Base-by-base conservation (phyloP, 1,284 basidiomycete genomes). In the Vanrija pseudolonga region DNA sequence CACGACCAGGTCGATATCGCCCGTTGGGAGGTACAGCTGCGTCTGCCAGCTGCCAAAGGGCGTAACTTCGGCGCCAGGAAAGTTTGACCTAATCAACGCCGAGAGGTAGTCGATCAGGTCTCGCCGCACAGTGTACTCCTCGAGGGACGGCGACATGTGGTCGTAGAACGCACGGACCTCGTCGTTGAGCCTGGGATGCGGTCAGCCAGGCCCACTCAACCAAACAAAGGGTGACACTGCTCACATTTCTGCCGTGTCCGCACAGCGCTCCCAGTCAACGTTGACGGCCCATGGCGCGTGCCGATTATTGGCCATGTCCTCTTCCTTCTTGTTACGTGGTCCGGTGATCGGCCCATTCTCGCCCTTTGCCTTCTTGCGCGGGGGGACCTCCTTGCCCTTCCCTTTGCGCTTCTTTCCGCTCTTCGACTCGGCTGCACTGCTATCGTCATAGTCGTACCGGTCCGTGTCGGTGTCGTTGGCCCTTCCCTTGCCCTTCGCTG, bases 41-140 rank as follows among this genome's bases (percentile, higher is more conserved):
- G 95, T 99, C 68, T 89, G 87, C 71, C 89, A 96, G 66, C 89
- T 92, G 17, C 95, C 95, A 73, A 98, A 99, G 0, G 93, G 87
- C 51, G 84, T 77, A 6, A 98, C 87, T 39, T 83, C 76, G 9
- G 93, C 91, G 64, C 95, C 90, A 0, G 85, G 83, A 78, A 90
- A 97, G 22, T 80, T 74, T 19, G 77, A 71, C 15, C 76, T 78
- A 45, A 98, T 82, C 4, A 85, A 84, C 15, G 80, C 80, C 2
- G 85, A 81, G 51, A 98, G 89, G 42, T 87, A 80, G 45, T 83
- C 76, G 39, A 98, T 87, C 23, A 90, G 81, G 60, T 90, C 82
- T 37, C 84, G 80, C 41, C 94, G 85, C 7, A 90, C 80, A 67
- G 90, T 88, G 69, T 96, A 89, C 69, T 98, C 95, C 5, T 83